Conservation (phyloP, 345 rosid species). For the Syzygium oleosum region DNA sequence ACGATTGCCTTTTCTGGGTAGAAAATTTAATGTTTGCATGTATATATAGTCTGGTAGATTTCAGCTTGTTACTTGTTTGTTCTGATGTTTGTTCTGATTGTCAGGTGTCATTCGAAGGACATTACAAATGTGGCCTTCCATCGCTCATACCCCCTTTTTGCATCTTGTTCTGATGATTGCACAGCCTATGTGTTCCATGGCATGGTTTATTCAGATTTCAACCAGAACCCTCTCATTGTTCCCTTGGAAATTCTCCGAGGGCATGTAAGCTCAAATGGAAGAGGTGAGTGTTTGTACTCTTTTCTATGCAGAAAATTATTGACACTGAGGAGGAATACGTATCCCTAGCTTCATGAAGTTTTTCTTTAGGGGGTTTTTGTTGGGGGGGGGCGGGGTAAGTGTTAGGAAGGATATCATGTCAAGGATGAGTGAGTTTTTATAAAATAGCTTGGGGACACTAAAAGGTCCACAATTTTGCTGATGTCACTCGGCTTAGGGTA, state of each 20-base stretch:
- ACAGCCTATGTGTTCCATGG: conserved; percentile 95
- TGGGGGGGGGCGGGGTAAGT: neutral
- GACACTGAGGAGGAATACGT: neutral
- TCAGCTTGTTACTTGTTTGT: neutral
- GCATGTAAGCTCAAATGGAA: conserved; percentile 57
- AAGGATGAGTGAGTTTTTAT: neutral
- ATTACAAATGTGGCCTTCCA: conserved; percentile 76
- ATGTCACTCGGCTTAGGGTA: neutral
- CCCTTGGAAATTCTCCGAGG: conserved; percentile 93
- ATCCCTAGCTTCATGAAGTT: neutral
- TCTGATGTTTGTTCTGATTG: no score
- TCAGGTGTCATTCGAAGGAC: conserved; percentile 80
- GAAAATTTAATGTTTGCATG: neutral
- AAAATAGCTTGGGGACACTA: neutral
- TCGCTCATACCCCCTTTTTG: conserved; percentile 72
- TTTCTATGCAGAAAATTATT: neutral
- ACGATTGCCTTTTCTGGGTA: neutral
- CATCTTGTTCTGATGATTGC: conserved; percentile 87
- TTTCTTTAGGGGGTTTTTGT: neutral
- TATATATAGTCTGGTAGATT: neutral
- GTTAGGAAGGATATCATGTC: neutral
- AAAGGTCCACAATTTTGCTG: neutral
- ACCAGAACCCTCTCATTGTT: conserved; percentile 83
- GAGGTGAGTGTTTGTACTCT: conserved; percentile 40
- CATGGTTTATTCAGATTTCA: conserved; percentile 85